Base-by-base conservation (phyloP, 176 grass and related monocot species). In the Tillandsia leiboldiana region DNA sequence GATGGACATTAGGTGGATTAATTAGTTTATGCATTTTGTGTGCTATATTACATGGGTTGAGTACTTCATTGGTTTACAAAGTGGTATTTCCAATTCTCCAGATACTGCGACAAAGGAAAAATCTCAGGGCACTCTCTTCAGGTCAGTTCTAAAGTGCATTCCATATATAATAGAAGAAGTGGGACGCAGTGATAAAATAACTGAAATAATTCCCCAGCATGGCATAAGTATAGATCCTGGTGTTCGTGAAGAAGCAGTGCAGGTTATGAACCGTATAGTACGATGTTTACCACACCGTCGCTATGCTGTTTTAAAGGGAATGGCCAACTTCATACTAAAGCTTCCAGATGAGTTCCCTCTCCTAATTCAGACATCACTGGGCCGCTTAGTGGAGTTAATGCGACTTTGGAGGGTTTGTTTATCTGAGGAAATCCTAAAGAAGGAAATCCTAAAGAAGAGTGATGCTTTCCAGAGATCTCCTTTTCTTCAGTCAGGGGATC, bases 121-220 rank as follows among this genome's bases (percentile, higher is more conserved):
- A 84, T 92, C 89, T 79, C 89, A 87, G 74, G 94, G 83, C 48
- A 81, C 86, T 79, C 89, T 97, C 52, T 97, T 97, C 71, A 89
- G 89, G 74, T 92, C 94, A 69, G 94, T 92, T 51, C 89, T 97
- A 58, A 92, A 97, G 81, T 97, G 94, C 75, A 97, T 97, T 69
- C 94, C 94, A 0, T 82, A 97, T 81, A 78, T 97, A 77, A 97
- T 97, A 72, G 94, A 97, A 70, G 94, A 92, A 68, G 90, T 92
- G 50, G 86, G 88, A 11, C 89, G 89, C 53, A 87, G 51, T 90
- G 89, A 92, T 81, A 92, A 85, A 82, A 92, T 97, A 83, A 90
- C 89, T 12, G 94, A 97, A 66, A 90, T 92, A 70, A 97, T 97
- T 78, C 94, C 94, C 75, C 94, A 97, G 75, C 94, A 97, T 58